Conservation (phyloP, 352 stramenopile genomes). For the Globisporangium yorkense region DNA sequence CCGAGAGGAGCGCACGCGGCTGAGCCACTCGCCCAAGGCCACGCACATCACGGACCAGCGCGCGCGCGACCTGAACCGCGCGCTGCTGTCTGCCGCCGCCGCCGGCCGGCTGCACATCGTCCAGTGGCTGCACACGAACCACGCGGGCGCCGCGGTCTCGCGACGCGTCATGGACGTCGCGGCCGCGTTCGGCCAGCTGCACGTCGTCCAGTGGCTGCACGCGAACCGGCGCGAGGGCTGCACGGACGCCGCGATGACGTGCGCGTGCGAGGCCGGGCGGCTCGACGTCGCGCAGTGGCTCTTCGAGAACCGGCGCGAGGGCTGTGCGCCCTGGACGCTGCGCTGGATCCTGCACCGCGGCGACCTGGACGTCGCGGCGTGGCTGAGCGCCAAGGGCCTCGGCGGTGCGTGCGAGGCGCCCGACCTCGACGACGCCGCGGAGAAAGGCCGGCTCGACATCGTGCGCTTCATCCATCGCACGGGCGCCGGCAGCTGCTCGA, state of each 20-base stretch:
- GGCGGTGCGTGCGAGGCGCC: slow-evolving; percentile 7
- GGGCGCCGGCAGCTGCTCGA: slow-evolving; percentile 11
- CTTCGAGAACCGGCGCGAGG: slow-evolving; percentile 11
- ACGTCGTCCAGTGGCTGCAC: slow-evolving; percentile 23
- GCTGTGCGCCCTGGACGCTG: slow-evolving; percentile 13
- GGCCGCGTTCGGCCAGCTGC: slow-evolving; percentile 21
- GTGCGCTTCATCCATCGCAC: slow-evolving; percentile 20
- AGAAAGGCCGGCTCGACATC: slow-evolving; percentile 21
- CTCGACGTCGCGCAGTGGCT: slow-evolving; percentile 22
- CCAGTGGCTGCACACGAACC: slow-evolving; percentile 18
- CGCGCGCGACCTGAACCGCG: slow-evolving; percentile 10
- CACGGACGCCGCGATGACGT: slow-evolving; percentile 14
- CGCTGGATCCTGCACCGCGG: slow-evolving; percentile 13
- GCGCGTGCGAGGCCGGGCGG: slow-evolving; percentile 10
- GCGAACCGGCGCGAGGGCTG: slow-evolving; percentile 12
- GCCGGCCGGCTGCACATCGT: slow-evolving; percentile 16
- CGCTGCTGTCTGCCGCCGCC: slow-evolving; percentile 13
- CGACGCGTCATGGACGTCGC: slow-evolving; percentile 25
- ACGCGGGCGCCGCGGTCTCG: slow-evolving; percentile 4
- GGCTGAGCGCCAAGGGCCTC: slow-evolving; percentile 5
- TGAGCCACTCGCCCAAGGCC: background rate
- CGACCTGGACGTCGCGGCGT: slow-evolving; percentile 5
- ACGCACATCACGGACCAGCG: slow-evolving; percentile 10
- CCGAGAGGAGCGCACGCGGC: slow-evolving; percentile 1
- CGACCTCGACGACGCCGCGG: slow-evolving; percentile 20